Evolutionary conservation across 2,329 filamentous ascomycete genomes (phyloP), one percentile per base, ranked within the genome.

Genomic region (Neocatenulostroma microsporum): DNA sequence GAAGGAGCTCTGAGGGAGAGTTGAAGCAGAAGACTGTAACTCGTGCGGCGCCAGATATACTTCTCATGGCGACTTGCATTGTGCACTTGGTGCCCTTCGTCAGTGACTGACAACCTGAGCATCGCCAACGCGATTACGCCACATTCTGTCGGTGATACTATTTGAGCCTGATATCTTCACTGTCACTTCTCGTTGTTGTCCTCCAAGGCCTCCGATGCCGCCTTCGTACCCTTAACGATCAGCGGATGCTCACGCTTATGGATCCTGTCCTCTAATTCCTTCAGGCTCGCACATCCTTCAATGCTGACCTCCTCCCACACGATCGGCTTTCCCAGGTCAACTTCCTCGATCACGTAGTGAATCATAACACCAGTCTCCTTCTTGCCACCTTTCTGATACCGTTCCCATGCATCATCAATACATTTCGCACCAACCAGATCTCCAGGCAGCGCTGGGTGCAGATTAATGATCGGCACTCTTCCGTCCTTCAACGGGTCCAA

Each of bases 311-410:
- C 80, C 46, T 70, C 61, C 2, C 80, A 73, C 42, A 88, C 54
- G 49, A 94, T 81, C 8, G 84, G 80, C 45, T 74, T 68, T 3
- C 87, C 87, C 53, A 81, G 74, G 64, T 94, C 87, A 37, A 94
- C 85, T 58, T 89, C 77, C 7, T 56, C 56, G 50, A 71, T 69
- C 12, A 94, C 86, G 61, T 88, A 81, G 63, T 94, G 87, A 12
- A 86, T 78, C 88, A 94, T 94, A 36, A 93, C 80, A 1, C 88
- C 87, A 0, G 76, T 87, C 46, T 71, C 73, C 46, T 73, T 72
- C 47, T 82, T 72, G 51, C 79, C 74, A 8, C 85, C 73, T 45
- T 72, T 73, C 55, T 78, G 62, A 56, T 83, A 87, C 39, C 84
- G 85, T 30, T 75, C 70, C 62, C 78, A 86, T 3, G 87, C 85